Evolutionary conservation across 2,329 filamentous ascomycete genomes (phyloP).

Genomic region (Elsinoe perseae): DNA sequence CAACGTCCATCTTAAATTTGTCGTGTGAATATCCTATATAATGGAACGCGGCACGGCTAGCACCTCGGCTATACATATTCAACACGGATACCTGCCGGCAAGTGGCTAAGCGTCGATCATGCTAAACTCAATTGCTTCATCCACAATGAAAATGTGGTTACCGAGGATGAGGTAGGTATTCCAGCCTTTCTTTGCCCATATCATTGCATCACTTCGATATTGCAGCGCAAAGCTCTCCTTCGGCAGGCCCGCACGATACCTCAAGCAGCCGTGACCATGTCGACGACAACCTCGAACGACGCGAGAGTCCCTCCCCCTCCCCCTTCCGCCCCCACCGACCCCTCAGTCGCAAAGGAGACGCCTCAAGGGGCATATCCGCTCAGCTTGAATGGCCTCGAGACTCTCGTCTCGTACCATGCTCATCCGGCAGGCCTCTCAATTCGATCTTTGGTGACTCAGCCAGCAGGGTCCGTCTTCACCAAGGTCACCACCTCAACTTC

Average conservation of each 20-base stretch:
- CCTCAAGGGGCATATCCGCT: slow-evolving; percentile 21
- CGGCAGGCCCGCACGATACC: neutral
- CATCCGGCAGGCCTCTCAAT: slow-evolving; percentile 37
- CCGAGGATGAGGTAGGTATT: neutral
- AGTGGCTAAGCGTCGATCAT: slow-evolving; percentile 12
- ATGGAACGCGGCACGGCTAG: neutral
- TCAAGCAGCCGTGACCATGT: neutral
- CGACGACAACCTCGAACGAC: neutral
- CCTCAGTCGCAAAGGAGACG: slow-evolving; percentile 8
- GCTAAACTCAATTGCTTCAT: slow-evolving; percentile 13
- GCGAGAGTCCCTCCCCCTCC: slow-evolving; percentile 4
- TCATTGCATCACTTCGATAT: too few relatives aligned
- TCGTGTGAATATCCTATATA: neutral
- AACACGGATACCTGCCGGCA: neutral
- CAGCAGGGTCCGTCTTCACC: slow-evolving; percentile 44
- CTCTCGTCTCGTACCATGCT: slow-evolving; percentile 33
- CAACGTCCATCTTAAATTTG: too few relatives aligned
- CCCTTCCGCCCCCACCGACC: slow-evolving; percentile 11
- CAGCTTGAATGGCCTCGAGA: slow-evolving; percentile 29
- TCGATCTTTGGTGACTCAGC: slow-evolving; percentile 43
- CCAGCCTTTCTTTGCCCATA: neutral
- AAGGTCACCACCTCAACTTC: slow-evolving; percentile 43
- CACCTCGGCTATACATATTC: neutral
- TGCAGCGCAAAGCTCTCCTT: neutral
- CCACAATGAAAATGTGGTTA: slow-evolving; percentile 7